Evolutionary conservation across 768 basidiomycete species (phyloP), one percentile per base, ranked within the genome.

Genomic region (Leccinum subtestaceum): DNA sequence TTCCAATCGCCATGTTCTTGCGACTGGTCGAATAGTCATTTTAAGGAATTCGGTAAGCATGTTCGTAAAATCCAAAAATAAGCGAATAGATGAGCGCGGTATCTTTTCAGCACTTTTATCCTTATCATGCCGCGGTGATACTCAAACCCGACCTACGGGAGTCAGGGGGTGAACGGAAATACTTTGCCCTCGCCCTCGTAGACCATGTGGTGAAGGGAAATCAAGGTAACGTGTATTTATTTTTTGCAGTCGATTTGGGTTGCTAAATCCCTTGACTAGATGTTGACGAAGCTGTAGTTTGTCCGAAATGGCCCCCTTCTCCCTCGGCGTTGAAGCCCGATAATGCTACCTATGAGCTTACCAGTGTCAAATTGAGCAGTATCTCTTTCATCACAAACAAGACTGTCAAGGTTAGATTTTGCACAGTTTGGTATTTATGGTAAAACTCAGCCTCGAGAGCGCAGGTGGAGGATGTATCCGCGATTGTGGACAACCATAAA

Each of bases 351-450:
- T 96, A 93, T 68, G 86, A 97, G 57, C 68, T 93, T 12, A 73
- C 76, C 2, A 72, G 77, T 4, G 81, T 97, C 5, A 81, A 89
- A 1, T 68, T 92, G 43, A 84, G 83, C 21, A 92, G 89, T 65
- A 86, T 99, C 48, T 77, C 83, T 15, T 74, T 95, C 53, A 84
- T 98, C 7, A 88, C 93, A 12, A 83, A 81, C 53, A 79, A 80
- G 34, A 78, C 74, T 3, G 72, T 93, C 62, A 95, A 97, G 84
- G 94, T 90, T 91, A 95, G 82, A 86, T 50, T 0, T 87, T 10
- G 56, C 69, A 49, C 31, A 25, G n/a, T 17, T 6, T 34, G 32
- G n/a, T 7, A 8, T 54, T 38, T 12, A 15, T 23, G 13, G 0
- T n/a, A 48, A 17, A 55, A 43, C 51, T 61, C 38, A 62, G 6